Base-by-base conservation (phyloP, 179 eudicot genomes). In the Camellia oleifera region DNA sequence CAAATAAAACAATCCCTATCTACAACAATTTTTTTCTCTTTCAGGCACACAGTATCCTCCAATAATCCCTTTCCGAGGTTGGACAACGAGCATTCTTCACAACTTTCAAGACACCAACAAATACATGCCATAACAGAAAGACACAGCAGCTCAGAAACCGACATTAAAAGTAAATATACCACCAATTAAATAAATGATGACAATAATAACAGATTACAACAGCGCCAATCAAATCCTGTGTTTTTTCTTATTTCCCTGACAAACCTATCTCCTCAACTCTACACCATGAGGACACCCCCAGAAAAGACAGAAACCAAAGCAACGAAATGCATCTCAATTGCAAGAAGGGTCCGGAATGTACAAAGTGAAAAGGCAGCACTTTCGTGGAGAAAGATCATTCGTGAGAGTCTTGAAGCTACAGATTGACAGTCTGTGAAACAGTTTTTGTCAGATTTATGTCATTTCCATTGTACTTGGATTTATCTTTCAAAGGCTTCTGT, bases 401-500 rank as follows among this genome's bases (percentile, higher is more conserved):
- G 20, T 46, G 10, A 57, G 42, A 20, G 12, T 52, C 17, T 44
- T 40, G 12, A 57, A 42, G 70, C 76, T 72, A 81, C 72, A 42
- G 66, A 65, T 69, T 78, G 63, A 57, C 82, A 57, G 81, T 81
- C 46, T 77, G 83, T 58, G 75, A 72, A 32, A 74, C 76, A 57
- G 86, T 57, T 57, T 74, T 62, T 26, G 61, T 57, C 18, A 86
- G 78, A 77, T 80, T 84, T 48, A 50, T 15, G 32, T 63, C 74
- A 44, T 18, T 57, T 46, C 82, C 85, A 53, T 86, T 78, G 9
- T 74, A 45, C 75, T 86, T 87, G 70, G 80, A 61, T 69, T 82
- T 88, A 81, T 86, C 88, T 85, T 85, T 89, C 14, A 45, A 76
- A 12, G 88, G 78, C 78, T 80, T 89, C 79, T 86, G 90, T 50